Conservation (phyloP, 345 rosid species). For the Melaleuca alternifolia region DNA sequence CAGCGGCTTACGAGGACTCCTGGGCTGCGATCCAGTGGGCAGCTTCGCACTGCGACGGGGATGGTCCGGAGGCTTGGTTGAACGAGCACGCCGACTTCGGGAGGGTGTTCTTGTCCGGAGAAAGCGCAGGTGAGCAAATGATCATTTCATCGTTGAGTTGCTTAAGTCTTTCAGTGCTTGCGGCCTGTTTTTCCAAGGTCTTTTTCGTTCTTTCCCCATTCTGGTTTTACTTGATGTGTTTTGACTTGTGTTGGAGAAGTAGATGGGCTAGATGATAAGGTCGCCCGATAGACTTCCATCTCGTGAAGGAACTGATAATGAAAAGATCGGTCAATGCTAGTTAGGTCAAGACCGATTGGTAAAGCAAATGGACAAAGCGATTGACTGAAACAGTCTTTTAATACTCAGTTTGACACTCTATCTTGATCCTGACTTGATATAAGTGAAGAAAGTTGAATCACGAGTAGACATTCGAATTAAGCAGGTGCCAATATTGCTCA, state of each 20-base stretch:
- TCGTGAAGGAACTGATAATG: neutral
- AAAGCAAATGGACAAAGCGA: neutral
- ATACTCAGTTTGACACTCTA: fast-evolving
- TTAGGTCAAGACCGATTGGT: neutral
- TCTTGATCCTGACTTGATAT: neutral
- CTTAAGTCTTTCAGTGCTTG: neutral
- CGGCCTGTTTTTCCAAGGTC: neutral
- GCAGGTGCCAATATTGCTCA: constrained; percentile 40
- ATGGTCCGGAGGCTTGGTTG: constrained; percentile 34
- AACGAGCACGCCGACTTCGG: constrained; percentile 31
- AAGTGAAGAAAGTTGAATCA: neutral
- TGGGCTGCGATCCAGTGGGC: constrained; percentile 52
- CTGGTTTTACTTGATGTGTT: neutral
- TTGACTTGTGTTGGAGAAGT: neutral
- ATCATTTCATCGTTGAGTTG: neutral
- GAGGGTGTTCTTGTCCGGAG: constrained; percentile 44
- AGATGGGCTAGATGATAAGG: neutral
- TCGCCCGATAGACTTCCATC: neutral
- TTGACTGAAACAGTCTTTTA: neutral
- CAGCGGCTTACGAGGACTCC: constrained; percentile 57
- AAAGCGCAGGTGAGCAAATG: constrained; percentile 41
- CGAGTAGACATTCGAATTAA: constrained; percentile 3
- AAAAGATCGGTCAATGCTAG: neutral
- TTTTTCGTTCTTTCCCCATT: neutral
- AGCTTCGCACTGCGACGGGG: constrained; percentile 3